These are phyloP conservation scores for Apiotrichum laibachii DNA, from an alignment of 1,284 basidiomycete species.

Conservation along the genomic window DNA sequence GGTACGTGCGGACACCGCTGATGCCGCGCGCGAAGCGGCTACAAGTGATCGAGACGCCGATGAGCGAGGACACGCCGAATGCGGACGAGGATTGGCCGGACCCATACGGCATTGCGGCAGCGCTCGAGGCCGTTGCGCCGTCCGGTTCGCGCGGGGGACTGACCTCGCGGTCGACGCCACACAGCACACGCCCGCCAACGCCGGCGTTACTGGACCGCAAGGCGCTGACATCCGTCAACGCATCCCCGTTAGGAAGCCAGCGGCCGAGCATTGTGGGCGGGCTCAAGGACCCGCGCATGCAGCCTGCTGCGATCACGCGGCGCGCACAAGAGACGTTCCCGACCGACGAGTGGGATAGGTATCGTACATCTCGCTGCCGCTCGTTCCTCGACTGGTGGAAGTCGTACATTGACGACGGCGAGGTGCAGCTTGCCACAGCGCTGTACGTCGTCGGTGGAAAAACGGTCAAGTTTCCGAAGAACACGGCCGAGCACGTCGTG, in stretches of 20 bases:
- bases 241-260: constrained; percentile 6
- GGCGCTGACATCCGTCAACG: constrained; percentile 5
- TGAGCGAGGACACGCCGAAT: constrained; percentile 8
- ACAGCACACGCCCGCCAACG: constrained; percentile 17
- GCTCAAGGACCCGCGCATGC: constrained; percentile 8
- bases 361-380: constrained; percentile 13
- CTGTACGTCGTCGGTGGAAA: constrained; percentile 31
- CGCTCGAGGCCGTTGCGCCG: constrained; percentile 10
- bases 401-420: constrained; percentile 42
- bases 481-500: constrained; percentile 34
- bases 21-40: constrained; percentile 4
- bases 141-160: background rate
- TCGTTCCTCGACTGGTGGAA: constrained; percentile 40
- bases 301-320: constrained; percentile 11
- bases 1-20: background rate
- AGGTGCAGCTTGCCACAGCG: constrained; percentile 40
- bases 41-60: constrained; percentile 12
- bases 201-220: background rate
- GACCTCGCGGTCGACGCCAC: constrained; percentile 18
- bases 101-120: constrained; percentile 29
- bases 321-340: constrained; percentile 13
- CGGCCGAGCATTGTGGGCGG: constrained; percentile 11
- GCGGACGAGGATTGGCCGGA: constrained; percentile 29
- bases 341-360: constrained; percentile 13
- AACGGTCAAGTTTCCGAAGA: constrained; percentile 30